Base-by-base conservation (phyloP, 306 rosid genomes). In the Citrullus mucosospermus region DNA sequence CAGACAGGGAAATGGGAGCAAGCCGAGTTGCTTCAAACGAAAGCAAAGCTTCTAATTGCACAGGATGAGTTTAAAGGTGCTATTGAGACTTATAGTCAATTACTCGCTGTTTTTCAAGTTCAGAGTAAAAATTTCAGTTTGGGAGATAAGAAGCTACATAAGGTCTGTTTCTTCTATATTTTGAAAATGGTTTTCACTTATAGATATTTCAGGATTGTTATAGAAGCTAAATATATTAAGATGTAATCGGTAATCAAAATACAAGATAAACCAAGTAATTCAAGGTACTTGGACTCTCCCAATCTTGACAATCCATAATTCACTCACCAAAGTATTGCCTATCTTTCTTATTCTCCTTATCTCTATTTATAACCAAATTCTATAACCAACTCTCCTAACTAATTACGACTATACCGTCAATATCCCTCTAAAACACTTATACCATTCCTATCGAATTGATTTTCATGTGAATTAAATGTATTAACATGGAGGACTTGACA, bases 1-100 rank as follows among this genome's bases (percentile, higher is more conserved):
- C 93, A 90, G 83, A 90, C 97, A 36, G 93, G 89, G 73, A 91
- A 83, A 85, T 96, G 99, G 99, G 96, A 96, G 76, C 98, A 89
- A 89, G 97, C 93, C 75, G 88, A 86, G 69, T 77, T 91, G 78
- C 84, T 92, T 86, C 85, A 88, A 77, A 91, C 93, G 56, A 96
- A 91, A 89, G 99, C 97, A 59, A 92, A 92, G 85, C 88, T 96
- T 80, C 87, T 87, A 84, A 78, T 86, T 74, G 92, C 91, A 1
- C 96, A 92, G 84, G 96, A 89, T 78, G 88, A 85, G 79, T 82
- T 96, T 71, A 87, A 74, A 77, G 82, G 86, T 80, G 97, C 96
- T 81, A 81, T 89, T 76, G 91, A 85, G 25, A 92, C 90, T 43
- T 92, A 88, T 25, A 82, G 82, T 81, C 92, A 84, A 46, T 84